Evolutionary conservation across 2,329 filamentous ascomycete species (phyloP).

Genomic region (Sporothrix brunneoviolacea): DNA sequence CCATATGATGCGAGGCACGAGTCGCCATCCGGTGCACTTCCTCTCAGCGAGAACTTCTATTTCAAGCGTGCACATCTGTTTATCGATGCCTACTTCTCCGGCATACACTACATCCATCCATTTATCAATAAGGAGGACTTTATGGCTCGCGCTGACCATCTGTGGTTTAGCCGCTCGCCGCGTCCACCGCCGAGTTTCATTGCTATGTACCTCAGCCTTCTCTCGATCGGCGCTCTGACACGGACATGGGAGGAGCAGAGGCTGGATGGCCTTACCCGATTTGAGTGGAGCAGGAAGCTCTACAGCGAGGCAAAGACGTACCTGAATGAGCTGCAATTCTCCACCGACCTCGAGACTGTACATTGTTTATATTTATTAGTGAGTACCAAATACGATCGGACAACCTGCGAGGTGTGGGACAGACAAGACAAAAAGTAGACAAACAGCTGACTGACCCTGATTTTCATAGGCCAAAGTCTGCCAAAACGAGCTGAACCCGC

Average conservation of each 20-base stretch:
- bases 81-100: not conserved
- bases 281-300: slow-evolving; percentile 1
- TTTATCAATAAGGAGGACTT: slow-evolving; percentile 1
- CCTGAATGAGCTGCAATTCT: not conserved
- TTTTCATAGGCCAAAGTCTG: not conserved
- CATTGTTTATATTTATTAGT: not conserved
- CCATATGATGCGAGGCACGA: not conserved
- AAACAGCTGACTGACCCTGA: not conserved
- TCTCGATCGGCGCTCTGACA: not conserved
- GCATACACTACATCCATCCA: not conserved
- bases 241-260: not conserved
- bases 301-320: not conserved
- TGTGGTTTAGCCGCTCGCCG: not conserved
- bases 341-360: not conserved
- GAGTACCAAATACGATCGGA: not conserved
- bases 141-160: not conserved
- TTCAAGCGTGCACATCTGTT: not conserved
- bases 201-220: not conserved
- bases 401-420: not conserved
- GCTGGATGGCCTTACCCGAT: not conserved
- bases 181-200: not conserved
- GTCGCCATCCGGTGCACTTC: not conserved
- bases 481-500: not conserved
- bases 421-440: too few relatives aligned
- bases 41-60: too few relatives aligned